Conservation (phyloP, 139 green algal genomes). For the Nannochloris sp. region DNA sequence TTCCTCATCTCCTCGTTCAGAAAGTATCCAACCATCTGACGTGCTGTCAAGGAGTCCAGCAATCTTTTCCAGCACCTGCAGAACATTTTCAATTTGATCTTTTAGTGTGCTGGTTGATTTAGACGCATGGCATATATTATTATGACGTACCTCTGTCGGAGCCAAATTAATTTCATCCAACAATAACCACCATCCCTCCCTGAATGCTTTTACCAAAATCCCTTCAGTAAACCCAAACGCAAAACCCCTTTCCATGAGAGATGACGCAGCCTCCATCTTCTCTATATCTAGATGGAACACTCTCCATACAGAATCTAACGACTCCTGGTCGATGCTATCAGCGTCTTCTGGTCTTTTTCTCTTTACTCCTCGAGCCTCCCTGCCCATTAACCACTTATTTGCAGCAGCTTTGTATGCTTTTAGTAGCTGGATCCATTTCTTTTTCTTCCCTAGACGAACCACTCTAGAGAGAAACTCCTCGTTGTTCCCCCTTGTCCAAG, state of each 20-base stretch:
- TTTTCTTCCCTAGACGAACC: slow-evolving; percentile 58
- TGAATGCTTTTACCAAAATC: slow-evolving; percentile 74
- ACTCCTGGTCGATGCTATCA: slow-evolving; percentile 12
- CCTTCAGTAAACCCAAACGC: slow-evolving; percentile 95
- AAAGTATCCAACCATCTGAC: slow-evolving; percentile 37
- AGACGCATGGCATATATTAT: too few species aligned
- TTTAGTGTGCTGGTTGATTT: too few species aligned
- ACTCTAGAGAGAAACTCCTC: slow-evolving; percentile 66
- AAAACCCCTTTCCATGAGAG: slow-evolving; percentile 66
- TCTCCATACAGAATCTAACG: slow-evolving; percentile 43
- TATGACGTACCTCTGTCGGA: slow-evolving; percentile 49
- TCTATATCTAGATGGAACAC: slow-evolving; percentile 58
- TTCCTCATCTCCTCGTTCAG: slow-evolving; percentile 71
- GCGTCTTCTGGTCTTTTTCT: background rate
- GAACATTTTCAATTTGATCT: slow-evolving; percentile 5
- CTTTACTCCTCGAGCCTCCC: slow-evolving; percentile 8
- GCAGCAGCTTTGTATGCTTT: slow-evolving; percentile 70
- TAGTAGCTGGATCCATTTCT: slow-evolving; percentile 80
- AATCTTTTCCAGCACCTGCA: slow-evolving; percentile 59
- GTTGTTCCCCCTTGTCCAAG: slow-evolving; percentile 68
- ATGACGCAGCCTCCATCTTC: slow-evolving; percentile 54
- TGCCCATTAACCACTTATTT: slow-evolving; percentile 32
- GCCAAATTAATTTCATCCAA: slow-evolving; percentile 95
- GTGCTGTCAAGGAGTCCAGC: slow-evolving; percentile 77
- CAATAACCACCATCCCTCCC: slow-evolving; percentile 90